Percentiles rank a stretch among this genome's conserved stretches.
These are phyloP conservation scores for Tuctoria greenei DNA, from an alignment of 176 grass and related monocot genomes.

Conservation along the genomic window DNA sequence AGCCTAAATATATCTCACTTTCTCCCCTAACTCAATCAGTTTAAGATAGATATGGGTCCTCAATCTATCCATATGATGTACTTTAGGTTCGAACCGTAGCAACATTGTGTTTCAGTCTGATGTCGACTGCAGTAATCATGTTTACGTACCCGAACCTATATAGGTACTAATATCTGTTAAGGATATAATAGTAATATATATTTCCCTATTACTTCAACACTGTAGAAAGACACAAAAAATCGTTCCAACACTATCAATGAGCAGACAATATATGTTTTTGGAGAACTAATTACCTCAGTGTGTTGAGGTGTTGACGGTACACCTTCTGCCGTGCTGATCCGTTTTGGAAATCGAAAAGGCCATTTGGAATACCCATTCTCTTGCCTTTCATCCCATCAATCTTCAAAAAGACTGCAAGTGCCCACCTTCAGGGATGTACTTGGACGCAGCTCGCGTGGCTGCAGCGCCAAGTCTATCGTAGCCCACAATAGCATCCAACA, in stretches of 20 bases:
- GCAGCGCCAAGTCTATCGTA: conserved; percentile 43
- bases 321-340: conserved; percentile 16
- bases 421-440: conserved; percentile 55
- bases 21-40: too few relatives aligned
- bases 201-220: too few relatives aligned
- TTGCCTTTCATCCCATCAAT: conserved; percentile 53
- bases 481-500: conserved; percentile 56
- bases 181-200: too few relatives aligned
- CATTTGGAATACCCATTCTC: conserved; percentile 41
- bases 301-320: conserved; percentile 48
- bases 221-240: too few relatives aligned
- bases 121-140: too few relatives aligned
- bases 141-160: too few relatives aligned
- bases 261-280: not conserved
- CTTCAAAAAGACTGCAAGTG: conserved; percentile 63
- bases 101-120: too few relatives aligned
- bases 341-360: conserved; percentile 36
- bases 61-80: too few relatives aligned
- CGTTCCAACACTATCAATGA: not conserved
- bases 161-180: too few relatives aligned
- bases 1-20: too few relatives aligned
- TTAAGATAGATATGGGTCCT: too few relatives aligned
- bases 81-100: too few relatives aligned
- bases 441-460: conserved; percentile 39
- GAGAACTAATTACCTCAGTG: conserved; percentile 29